phyloP scores from a whole-genome alignment of 305 asterid species.

The Fraxinus floribunda region DNA sequence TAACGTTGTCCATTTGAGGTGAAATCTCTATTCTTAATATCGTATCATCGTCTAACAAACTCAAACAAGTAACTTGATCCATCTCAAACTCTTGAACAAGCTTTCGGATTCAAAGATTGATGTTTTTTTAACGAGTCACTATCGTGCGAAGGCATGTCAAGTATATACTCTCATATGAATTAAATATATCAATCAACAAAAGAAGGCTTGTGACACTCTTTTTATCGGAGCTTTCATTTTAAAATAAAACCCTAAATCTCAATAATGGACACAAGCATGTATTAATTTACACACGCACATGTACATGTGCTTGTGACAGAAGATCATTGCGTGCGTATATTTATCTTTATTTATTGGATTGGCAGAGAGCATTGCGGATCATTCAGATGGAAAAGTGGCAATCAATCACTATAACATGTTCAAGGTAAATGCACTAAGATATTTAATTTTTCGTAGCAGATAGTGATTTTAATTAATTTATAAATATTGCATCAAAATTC shows the following conservation, averaged over 20 bases:
- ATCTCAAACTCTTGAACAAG: not conserved
- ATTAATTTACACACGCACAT: not conserved
- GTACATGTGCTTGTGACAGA: not conserved
- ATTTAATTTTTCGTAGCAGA: not conserved
- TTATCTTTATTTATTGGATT: not conserved
- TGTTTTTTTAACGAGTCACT: not conserved
- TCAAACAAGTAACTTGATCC: not conserved
- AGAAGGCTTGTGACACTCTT: not conserved
- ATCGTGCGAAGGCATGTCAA: too few relatives aligned
- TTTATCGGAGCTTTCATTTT: too few relatives aligned
- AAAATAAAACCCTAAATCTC: not conserved
- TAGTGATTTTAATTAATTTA: not conserved
- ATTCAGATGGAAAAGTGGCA: conserved; percentile 15
- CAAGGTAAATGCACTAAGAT: conserved; percentile 19
- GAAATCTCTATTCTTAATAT: too few relatives aligned
- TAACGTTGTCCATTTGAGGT: not conserved
- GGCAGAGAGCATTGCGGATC: conserved; percentile 1
- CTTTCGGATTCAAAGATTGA: not conserved
- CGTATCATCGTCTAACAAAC: too few relatives aligned
- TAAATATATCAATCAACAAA: not conserved
- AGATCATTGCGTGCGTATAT: not conserved
- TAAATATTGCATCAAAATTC: not conserved
- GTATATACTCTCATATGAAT: not conserved
- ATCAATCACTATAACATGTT: conserved; percentile 8
- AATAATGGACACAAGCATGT: not conserved